Percentiles rank a stretch among this genome's conserved stretches.
These are phyloP conservation scores for Eustoma russellianum DNA, from an alignment of 257 asterid species.

Conservation along the genomic window DNA sequence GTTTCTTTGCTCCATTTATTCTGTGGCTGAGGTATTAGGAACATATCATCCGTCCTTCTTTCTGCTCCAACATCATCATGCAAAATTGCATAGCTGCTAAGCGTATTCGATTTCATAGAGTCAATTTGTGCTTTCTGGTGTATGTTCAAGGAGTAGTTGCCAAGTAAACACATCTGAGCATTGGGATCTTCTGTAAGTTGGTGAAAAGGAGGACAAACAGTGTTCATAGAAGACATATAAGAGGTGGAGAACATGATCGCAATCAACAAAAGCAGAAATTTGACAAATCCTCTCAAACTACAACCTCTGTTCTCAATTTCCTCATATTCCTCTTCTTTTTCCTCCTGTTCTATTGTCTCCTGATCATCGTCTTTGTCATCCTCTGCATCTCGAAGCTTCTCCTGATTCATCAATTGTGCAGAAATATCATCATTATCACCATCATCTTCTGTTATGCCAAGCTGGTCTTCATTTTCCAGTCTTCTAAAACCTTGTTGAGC, in stretches of 20 bases:
- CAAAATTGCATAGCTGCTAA: constrained; percentile 6
- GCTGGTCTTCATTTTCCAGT: constrained; percentile 8
- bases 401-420: too few relatives aligned
- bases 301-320: constrained; percentile 29
- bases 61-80: constrained; percentile 15
- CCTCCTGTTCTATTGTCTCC: constrained; percentile 7
- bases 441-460: constrained; percentile 1
- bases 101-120: constrained; percentile 15
- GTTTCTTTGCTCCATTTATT: constrained; percentile 8
- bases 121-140: constrained; percentile 4
- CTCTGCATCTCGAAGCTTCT: not conserved
- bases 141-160: constrained; percentile 9
- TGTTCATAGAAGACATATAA: constrained; percentile 29
- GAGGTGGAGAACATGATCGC: constrained; percentile 29
- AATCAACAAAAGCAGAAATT: constrained; percentile 29
- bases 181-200: constrained; percentile 17
- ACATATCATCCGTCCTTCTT: constrained; percentile 9
- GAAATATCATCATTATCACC: not conserved
- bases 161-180: constrained; percentile 25
- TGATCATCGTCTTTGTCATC: not conserved
- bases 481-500: constrained; percentile 5
- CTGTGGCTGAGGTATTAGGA: constrained; percentile 5
- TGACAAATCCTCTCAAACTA: constrained; percentile 33
- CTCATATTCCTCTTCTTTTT: constrained; percentile 8
- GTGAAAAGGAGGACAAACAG: constrained; percentile 20